phyloP scores from a whole-genome alignment of 2,329 filamentous ascomycete genomes.

The Rachicladosporium sp. region DNA sequence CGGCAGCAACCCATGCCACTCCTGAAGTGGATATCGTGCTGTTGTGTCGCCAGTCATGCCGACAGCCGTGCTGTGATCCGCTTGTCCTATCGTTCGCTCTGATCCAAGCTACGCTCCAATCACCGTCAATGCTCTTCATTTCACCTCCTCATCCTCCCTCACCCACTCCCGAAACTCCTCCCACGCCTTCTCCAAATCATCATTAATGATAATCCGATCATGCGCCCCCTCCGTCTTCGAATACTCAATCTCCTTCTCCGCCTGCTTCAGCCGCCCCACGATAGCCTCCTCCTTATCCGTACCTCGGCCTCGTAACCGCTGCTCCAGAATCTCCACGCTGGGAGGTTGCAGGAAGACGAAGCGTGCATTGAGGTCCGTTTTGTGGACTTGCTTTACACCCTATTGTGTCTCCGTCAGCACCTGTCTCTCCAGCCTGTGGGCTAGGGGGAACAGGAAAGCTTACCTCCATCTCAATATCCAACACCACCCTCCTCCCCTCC shows the following conservation, averaged over 20 bases:
- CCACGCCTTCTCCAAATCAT: slow-evolving; percentile 48
- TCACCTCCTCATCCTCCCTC: background rate
- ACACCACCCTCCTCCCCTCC: slow-evolving; percentile 55
- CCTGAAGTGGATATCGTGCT: no score
- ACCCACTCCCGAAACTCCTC: slow-evolving; percentile 27
- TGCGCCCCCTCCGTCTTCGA: slow-evolving; percentile 54
- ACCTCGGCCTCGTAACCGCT: slow-evolving; percentile 58
- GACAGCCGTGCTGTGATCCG: no score
- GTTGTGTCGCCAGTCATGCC: no score
- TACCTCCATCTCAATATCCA: slow-evolving; percentile 96
- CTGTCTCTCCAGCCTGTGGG: background rate
- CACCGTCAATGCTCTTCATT: no score
- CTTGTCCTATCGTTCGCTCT: no score
- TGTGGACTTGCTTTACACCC: slow-evolving; percentile 88
- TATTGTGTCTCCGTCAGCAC: slow-evolving; percentile 17
- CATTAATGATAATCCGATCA: slow-evolving; percentile 54
- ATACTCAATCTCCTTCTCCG: slow-evolving; percentile 62
- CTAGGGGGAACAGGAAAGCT: slow-evolving; percentile 9
- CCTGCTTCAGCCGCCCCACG: slow-evolving; percentile 56
- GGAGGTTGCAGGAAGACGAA: slow-evolving; percentile 82
- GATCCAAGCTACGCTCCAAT: no score
- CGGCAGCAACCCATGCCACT: no score
- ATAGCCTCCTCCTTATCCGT: slow-evolving; percentile 69
- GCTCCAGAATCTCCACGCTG: slow-evolving; percentile 59
- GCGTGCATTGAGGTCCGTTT: slow-evolving; percentile 58